Percentiles rank a stretch among this genome's conserved stretches.
phyloP scores from a whole-genome alignment of 208 protist genomes.

The Trypanosoma platydactyli region DNA sequence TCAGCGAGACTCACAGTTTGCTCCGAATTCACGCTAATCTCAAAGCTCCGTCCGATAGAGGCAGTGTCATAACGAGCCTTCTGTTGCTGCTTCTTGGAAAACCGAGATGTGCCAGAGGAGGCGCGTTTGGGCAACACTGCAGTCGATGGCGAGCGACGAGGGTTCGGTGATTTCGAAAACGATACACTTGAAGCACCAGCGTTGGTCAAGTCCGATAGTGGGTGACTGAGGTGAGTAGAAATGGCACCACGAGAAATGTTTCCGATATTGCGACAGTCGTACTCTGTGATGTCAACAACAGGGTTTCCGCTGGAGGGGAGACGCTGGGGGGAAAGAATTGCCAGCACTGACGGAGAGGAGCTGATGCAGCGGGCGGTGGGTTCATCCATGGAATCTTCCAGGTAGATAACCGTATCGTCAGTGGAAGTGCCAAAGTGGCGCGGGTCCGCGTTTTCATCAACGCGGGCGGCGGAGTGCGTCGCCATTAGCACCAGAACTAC shows the following conservation, averaged over 20 bases:
- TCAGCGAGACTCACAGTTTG: constrained; percentile 45
- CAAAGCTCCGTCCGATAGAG: constrained; percentile 3
- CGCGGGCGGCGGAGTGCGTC: constrained; percentile 14
- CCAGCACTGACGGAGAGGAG: constrained; percentile 61
- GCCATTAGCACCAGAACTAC: constrained; percentile 3
- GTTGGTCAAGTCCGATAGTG: constrained; percentile 51
- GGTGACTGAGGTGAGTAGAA: constrained; percentile 5
- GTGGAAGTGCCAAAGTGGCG: constrained; percentile 65
- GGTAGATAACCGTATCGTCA: constrained; percentile 82
- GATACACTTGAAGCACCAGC: constrained; percentile 24
- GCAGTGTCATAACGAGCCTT: constrained; percentile 11
- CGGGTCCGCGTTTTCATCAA: constrained; percentile 30
- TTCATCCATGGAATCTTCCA: constrained; percentile 80
- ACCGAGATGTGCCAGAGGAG: constrained; percentile 5
- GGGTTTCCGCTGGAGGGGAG: constrained; percentile 32
- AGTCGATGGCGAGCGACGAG: constrained; percentile 29
- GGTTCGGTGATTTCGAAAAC: constrained; percentile 58
- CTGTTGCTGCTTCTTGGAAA: constrained; percentile 18
- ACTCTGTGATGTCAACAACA: constrained; percentile 68
- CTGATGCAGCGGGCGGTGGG: constrained; percentile 70
- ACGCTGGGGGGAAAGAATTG: constrained; percentile 78
- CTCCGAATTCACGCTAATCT: neutral
- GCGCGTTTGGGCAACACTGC: constrained; percentile 18
- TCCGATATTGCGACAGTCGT: constrained; percentile 57
- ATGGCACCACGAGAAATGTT: constrained; percentile 7